Conservation (phyloP, 1,284 basidiomycete species). For the Moesziomyces antarcticus region DNA sequence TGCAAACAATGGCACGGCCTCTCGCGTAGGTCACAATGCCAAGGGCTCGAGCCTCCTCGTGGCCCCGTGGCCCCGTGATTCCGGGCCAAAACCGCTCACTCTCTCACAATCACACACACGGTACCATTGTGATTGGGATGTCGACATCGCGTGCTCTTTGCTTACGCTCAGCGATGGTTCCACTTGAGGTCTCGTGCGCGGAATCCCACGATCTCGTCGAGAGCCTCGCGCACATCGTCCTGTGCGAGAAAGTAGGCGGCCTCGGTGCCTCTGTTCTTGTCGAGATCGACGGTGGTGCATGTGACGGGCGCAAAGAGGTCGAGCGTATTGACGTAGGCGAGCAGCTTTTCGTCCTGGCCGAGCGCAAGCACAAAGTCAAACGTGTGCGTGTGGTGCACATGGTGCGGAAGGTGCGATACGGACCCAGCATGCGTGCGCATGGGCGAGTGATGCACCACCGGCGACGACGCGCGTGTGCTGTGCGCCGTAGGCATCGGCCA, state of each 20-base stretch:
- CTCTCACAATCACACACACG: too few species aligned
- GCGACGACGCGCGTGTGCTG: conserved; percentile 29
- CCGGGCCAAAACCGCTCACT: too few species aligned
- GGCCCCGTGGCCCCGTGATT: too few species aligned
- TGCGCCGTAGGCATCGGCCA: conserved; percentile 43
- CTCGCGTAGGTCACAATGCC: too few species aligned
- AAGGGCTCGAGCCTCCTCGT: too few species aligned
- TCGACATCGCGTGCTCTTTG: too few species aligned
- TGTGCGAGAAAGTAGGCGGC: conserved; percentile 59
- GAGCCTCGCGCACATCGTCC: conserved; percentile 49
- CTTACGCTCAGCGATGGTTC: conserved; percentile 13
- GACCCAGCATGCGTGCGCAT: conserved; percentile 26
- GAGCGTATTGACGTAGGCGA: conserved; percentile 61
- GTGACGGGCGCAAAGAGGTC: conserved; percentile 66
- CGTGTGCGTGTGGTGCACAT: conserved; percentile 50
- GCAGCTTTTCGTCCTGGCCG: conserved; percentile 62
- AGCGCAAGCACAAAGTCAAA: conserved; percentile 65
- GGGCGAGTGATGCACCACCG: conserved; percentile 25
- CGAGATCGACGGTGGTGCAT: conserved; percentile 56
- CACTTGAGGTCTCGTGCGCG: conserved; percentile 56
- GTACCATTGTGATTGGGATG: too few species aligned
- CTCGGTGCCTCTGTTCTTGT: conserved; percentile 52
- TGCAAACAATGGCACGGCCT: too few species aligned
- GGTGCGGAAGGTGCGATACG: conserved; percentile 39
- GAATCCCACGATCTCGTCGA: conserved; percentile 61